phyloP scores from a whole-genome alignment of 2,329 filamentous ascomycete species.

The Alternaria panax region DNA sequence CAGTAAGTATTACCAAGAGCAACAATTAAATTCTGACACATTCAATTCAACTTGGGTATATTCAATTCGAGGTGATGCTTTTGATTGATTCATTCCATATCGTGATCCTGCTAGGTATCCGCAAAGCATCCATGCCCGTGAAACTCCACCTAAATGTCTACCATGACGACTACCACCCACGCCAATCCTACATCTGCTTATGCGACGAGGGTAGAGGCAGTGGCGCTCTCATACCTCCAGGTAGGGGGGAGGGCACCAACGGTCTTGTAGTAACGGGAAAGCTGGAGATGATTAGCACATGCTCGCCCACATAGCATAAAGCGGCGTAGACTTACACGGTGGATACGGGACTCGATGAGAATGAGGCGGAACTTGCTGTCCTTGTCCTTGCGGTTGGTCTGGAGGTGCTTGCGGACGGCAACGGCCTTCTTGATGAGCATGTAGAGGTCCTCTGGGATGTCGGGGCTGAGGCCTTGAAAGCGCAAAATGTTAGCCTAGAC shows the following conservation, averaged over 20 bases:
- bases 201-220: conserved; percentile 65
- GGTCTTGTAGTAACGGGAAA: conserved; percentile 99
- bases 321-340: conserved; percentile 66
- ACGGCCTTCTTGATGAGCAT: conserved; percentile 99
- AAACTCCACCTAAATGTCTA: conserved; percentile 47
- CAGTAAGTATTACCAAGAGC: conserved; percentile 15
- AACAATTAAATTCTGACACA: conserved; percentile 12
- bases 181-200: conserved; percentile 49
- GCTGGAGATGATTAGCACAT: conserved; percentile 40
- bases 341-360: conserved; percentile 99
- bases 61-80: conserved; percentile 43
- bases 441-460: conserved; percentile 99
- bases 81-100: conserved; percentile 48
- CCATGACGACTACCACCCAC: conserved; percentile 30
- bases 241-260: conserved; percentile 83
- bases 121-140: conserved; percentile 47
- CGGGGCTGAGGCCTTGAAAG: conserved; percentile 86
- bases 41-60: conserved; percentile 26
- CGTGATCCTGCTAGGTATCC: conserved; percentile 45
- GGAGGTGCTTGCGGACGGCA: conserved; percentile 96
- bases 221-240: conserved; percentile 99
- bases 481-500: conserved; percentile 49
- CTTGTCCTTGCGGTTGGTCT: conserved; percentile 99
- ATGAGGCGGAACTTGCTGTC: conserved; percentile 99
- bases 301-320: not conserved